Evolutionary conservation across 2,329 filamentous ascomycete genomes (phyloP).

Genomic region (Exophiala sp.): DNA sequence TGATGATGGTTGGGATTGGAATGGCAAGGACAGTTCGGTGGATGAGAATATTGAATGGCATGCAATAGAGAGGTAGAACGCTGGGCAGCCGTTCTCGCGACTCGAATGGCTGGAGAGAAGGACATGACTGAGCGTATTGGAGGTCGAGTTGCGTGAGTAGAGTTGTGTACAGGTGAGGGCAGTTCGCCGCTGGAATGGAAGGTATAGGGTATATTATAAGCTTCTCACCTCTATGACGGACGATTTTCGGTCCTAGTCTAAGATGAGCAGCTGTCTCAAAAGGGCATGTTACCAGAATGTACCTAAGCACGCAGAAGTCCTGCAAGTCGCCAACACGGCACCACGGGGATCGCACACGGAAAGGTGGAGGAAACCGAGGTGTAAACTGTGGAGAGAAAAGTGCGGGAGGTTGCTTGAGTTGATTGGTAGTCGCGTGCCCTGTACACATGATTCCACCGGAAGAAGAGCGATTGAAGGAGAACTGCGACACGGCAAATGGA

Average conservation of each 20-base stretch:
- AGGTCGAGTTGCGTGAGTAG: background rate
- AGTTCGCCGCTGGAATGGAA: too few relatives aligned
- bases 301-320: background rate
- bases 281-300: background rate
- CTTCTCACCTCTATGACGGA: too few relatives aligned
- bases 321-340: background rate
- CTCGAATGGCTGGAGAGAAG: slow-evolving; percentile 42
- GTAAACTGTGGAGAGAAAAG: slow-evolving; percentile 5
- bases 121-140: slow-evolving; percentile 15
- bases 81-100: slow-evolving; percentile 46
- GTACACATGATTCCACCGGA: background rate
- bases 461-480: slow-evolving; percentile 1
- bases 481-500: background rate
- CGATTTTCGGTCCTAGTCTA: too few relatives aligned
- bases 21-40: slow-evolving; percentile 86
- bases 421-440: background rate
- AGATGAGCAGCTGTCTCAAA: too few relatives aligned
- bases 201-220: too few relatives aligned
- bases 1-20: slow-evolving; percentile 76
- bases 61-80: slow-evolving; percentile 63
- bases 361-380: slow-evolving; percentile 14
- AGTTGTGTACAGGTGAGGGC: too few relatives aligned
- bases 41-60: slow-evolving; percentile 87
- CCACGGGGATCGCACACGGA: background rate
- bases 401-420: background rate